Conservation (phyloP, 305 asterid genomes). For the Petunia hybrid region DNA sequence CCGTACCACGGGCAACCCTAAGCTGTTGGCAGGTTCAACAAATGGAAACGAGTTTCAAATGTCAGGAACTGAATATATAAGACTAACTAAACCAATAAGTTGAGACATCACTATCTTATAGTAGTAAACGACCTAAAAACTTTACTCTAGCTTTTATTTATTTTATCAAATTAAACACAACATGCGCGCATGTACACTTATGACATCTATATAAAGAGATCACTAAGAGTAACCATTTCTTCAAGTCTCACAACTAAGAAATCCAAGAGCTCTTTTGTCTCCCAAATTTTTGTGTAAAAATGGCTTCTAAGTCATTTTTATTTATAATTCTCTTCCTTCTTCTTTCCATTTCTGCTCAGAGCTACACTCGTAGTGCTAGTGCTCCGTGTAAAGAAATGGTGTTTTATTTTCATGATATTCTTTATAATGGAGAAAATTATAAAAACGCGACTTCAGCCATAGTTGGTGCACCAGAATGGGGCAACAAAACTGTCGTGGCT, state of each 20-base stretch:
- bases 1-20: too few species aligned
- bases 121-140: background rate
- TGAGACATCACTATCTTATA: conserved; percentile 4
- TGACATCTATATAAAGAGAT: background rate
- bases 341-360: conserved; percentile 12
- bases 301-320: background rate
- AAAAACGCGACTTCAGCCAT: conserved; percentile 55
- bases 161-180: too few species aligned
- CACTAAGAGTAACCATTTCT: background rate
- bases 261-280: background rate
- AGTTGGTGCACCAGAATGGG: conserved; percentile 54
- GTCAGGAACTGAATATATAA: background rate
- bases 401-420: conserved; percentile 56
- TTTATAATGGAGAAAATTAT: conserved; percentile 52
- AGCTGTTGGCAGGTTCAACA: background rate
- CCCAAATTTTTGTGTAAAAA: background rate
- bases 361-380: background rate
- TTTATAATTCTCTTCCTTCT: conserved; percentile 9
- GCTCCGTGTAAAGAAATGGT: conserved; percentile 48
- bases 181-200: background rate
- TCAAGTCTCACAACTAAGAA: too few species aligned
- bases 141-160: too few species aligned
- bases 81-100: background rate
- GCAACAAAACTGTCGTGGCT: conserved; percentile 51
- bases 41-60: background rate